Percentiles rank a stretch among this genome's conserved stretches.
Conservation (phyloP, 495 filamentous ascomycete genomes). For the Trichocladium uniseriatum region DNA sequence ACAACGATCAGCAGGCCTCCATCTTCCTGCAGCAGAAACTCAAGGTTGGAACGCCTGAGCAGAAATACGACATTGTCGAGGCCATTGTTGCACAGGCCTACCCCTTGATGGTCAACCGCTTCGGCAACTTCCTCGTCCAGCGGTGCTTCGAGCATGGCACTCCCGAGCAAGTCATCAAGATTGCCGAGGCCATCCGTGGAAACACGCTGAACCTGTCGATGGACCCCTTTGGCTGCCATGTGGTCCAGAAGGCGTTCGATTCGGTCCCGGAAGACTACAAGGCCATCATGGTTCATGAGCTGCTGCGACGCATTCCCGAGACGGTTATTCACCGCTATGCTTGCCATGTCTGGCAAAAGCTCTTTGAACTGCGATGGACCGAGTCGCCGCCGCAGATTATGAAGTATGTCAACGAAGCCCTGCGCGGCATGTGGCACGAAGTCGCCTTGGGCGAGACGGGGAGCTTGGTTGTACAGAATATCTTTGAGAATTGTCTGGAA, state of each 20-base stretch:
- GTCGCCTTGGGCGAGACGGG: conserved; percentile 95
- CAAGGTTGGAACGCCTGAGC: conserved; percentile 88
- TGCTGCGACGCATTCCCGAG: conserved; percentile 90
- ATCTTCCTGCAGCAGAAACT: conserved; percentile 99
- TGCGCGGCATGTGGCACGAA: conserved; percentile 97
- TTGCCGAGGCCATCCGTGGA: conserved; percentile 89
- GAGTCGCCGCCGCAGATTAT: conserved; percentile 95
- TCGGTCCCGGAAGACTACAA: conserved; percentile 96
- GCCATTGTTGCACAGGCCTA: conserved; percentile 95
- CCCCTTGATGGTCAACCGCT: conserved; percentile 91
- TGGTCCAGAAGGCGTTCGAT: conserved; percentile 97
- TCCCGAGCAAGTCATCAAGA: conserved; percentile 86
- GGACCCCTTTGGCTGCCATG: conserved; percentile 97
- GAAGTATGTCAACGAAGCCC: conserved; percentile 93
- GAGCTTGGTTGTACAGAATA: conserved; percentile 96
- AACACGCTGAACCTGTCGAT: conserved; percentile 91
- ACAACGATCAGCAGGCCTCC: conserved; percentile 96
- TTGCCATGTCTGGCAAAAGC: conserved; percentile 98
- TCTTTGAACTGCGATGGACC: conserved; percentile 96
- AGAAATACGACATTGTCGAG: conserved; percentile 94
- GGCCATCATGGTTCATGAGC: conserved; percentile 93
- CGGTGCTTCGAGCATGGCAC: conserved; percentile 98
- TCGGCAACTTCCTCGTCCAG: conserved; percentile 97
- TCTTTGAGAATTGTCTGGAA: conserved; percentile 97
- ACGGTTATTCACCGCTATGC: conserved; percentile 97